A percentile compares a stretch with the other conserved stretches of the same genome.
Evolutionary conservation across 2,329 filamentous ascomycete species (phyloP).

Genomic region (Aspergillus luchuensis): DNA sequence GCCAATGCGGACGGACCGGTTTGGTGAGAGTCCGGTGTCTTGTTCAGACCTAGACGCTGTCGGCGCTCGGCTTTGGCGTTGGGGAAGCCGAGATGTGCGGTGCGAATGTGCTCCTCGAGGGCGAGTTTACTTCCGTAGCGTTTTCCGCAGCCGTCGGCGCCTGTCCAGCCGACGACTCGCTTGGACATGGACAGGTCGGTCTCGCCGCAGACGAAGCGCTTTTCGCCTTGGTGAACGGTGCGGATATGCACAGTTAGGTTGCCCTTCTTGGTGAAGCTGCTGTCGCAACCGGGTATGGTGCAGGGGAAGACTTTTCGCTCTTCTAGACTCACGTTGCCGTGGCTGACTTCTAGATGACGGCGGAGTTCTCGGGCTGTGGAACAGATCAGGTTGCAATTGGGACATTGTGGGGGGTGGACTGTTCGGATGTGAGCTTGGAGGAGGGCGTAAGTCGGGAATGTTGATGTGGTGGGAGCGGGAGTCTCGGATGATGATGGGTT

Average conservation of each 20-base stretch:
- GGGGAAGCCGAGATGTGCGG: conserved; percentile 70
- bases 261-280: conserved; percentile 78
- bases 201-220: conserved; percentile 75
- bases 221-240: conserved; percentile 72
- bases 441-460: conserved; percentile 71
- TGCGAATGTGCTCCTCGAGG: conserved; percentile 82
- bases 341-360: conserved; percentile 75
- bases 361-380: conserved; percentile 68
- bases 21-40: conserved; percentile 20
- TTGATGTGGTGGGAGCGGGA: conserved; percentile 42
- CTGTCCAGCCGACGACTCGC: conserved; percentile 66
- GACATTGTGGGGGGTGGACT: conserved; percentile 71
- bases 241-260: conserved; percentile 81
- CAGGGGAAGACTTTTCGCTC: conserved; percentile 69
- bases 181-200: conserved; percentile 61
- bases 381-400: conserved; percentile 71
- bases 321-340: conserved; percentile 62
- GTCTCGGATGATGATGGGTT: conserved; percentile 35
- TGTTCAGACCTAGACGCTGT: conserved; percentile 34
- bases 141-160: conserved; percentile 67
- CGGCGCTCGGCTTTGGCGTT: conserved; percentile 45
- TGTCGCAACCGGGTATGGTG: conserved; percentile 67
- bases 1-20: conserved; percentile 41
- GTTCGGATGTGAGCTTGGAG: conserved; percentile 73
- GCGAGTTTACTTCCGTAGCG: conserved; percentile 75